Base-by-base conservation (phyloP, 192 early-diverging fungal species). In the Phlyctochytrium planicorne region DNA sequence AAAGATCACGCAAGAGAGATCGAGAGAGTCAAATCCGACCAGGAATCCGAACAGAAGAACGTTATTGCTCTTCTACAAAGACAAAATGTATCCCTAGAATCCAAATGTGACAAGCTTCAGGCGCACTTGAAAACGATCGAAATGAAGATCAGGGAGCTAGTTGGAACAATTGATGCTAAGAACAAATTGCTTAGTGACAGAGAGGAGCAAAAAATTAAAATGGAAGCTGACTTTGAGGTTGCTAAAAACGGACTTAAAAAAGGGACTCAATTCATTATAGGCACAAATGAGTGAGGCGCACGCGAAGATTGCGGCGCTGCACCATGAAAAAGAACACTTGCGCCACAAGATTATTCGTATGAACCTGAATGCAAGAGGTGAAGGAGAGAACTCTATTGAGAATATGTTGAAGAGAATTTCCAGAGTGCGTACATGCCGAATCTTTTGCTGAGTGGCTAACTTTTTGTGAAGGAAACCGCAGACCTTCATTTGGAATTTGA, bases 261-360 rank as follows among this genome's bases (percentile, higher is more conserved):
- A n/a, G n/a, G n/a, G n/a, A n/a, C n/a, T n/a, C n/a, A 17, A 52
- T n/a, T 52, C 47, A 52, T n/a, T 73, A 72, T 32, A 66, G 70
- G 23, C 34, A 2, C 53, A 79, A 60, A 17, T 87, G 24, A 68
- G 69, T 14, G 78, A 81, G 12, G 60, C 55, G 10, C 56, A 68
- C 36, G 69, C 75, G 17, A 80, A 72, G 60, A 80, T 83, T 23
- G 33, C 65, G 24, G 56, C 67, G 14, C 68, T 87, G 14, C 31
- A 66, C 12, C 83, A 83, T 60, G 85, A 87, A 66, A 85, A 85
- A 63, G 85, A 87, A 69, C 75, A 80, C 56, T 63, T 87, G 59
- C 72, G 85, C n/a, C 83, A 87, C 68, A 87, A 87, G 66, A 80
- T 87, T 2, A 87, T 87, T 66, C 77, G 85, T 4, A 68, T 87